Evolutionary conservation across 1,139 yeast genomes (phyloP).

Genomic region (Sugiyamaella castrensis): DNA sequence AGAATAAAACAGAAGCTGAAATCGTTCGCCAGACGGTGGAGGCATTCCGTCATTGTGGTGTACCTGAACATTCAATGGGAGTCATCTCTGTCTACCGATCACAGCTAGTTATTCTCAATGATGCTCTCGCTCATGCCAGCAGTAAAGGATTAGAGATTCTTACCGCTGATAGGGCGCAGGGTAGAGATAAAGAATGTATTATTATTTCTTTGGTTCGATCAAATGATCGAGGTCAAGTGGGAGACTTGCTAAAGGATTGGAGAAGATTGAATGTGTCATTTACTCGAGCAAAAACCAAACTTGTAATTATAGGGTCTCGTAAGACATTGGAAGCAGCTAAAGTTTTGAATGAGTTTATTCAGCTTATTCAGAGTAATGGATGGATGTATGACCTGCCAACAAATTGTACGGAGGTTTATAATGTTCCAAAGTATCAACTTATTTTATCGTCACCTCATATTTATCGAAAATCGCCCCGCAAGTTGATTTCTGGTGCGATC

Average conservation of each 20-base stretch:
- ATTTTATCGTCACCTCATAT: background rate
- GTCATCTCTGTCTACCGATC: conserved; percentile 87
- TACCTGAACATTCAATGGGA: conserved; percentile 61
- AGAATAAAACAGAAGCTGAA: conserved; percentile 68
- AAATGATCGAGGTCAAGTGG: conserved; percentile 63
- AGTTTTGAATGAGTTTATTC: conserved; percentile 60
- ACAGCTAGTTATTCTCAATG: conserved; percentile 46
- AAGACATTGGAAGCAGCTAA: conserved; percentile 56
- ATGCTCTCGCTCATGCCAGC: conserved; percentile 33
- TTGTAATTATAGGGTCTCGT: conserved; percentile 77
- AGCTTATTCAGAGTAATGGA: conserved; percentile 52
- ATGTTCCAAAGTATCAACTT: conserved; percentile 14
- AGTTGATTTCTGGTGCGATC: background rate
- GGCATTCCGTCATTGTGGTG: conserved; percentile 59
- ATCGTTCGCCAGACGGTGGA: conserved; percentile 62
- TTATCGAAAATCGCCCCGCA: background rate
- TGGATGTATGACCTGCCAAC: conserved; percentile 64
- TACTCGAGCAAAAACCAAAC: conserved; percentile 82
- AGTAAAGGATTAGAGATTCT: conserved; percentile 60
- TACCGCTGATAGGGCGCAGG: conserved; percentile 96
- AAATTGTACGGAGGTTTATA: conserved; percentile 44
- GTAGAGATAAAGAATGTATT: conserved; percentile 89
- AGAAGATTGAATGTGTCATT: conserved; percentile 90
- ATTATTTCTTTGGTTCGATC: conserved; percentile 85
- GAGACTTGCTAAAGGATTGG: conserved; percentile 83